Base-by-base conservation (phyloP, 2,329 filamentous ascomycete genomes). In the Balansia obtecta region DNA sequence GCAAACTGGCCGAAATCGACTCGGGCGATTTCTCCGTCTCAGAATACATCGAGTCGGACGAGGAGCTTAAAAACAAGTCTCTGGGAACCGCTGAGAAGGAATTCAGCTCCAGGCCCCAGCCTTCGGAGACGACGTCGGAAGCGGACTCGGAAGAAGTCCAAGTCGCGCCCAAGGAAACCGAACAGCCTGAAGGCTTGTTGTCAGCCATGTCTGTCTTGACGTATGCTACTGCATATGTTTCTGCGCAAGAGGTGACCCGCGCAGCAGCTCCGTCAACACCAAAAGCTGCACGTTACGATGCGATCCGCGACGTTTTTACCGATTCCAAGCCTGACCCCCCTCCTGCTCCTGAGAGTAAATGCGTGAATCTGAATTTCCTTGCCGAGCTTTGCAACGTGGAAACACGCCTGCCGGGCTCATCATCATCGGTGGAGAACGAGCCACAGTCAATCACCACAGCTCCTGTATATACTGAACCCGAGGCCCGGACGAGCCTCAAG, bases 221-320 rank as follows among this genome's bases (percentile, higher is more conserved):
- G 7, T 64, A 62, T 48, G 64, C 64, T 22, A 56, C 61, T 18
- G 63, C 63, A 20, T 65, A 59, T 52, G 54, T 64, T 10, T 59
- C 60, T 45, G 61, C 63, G 11, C 56, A 63, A 48, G 59, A 62
- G 37, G 50, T 55, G 8, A 58, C 55, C 13, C 61, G 60, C 46
- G 54, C 54, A 4, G 55, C 59, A 4, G 55, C 59, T 6, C 56
- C 57, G 15, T 54, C 61, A 30, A 55, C 58, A 2, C 57, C 64
- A 2, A 66, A 66, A 52, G 59, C 58, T 30, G 61, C 62, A 48
- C 61, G 62, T 46, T 67, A 67, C 47, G 65, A 67, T 53, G 65
- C 65, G n/a, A 66, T 67, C 48, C 63, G 65, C n/a, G 69, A 71
- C 51, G 64, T 71, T 32, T 71, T 71, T 53, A 66, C 65, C 12